phyloP scores from a whole-genome alignment of 2,329 filamentous ascomycete species.

The Microthyrium microscopicum region DNA sequence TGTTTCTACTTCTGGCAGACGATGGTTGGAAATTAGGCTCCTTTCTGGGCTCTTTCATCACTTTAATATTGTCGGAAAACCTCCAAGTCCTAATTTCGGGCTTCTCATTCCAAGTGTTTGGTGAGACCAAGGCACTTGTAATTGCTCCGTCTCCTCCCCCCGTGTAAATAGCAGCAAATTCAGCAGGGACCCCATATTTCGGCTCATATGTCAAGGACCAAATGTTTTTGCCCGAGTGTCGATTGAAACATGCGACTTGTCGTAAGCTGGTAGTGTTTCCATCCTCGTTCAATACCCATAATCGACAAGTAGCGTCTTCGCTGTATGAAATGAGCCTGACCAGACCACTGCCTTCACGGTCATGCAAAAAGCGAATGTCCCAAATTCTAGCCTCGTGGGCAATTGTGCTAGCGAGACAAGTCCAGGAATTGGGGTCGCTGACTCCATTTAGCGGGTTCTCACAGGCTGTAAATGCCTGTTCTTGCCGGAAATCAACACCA shows the following conservation, averaged over 20 bases:
- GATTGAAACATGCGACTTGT: conserved; percentile 22
- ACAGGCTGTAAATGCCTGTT: neutral
- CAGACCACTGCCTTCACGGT: conserved; percentile 3
- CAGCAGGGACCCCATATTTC: conserved; percentile 17
- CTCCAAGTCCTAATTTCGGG: neutral
- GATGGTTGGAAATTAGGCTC: neutral
- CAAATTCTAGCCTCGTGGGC: conserved; percentile 83
- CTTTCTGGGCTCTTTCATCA: neutral
- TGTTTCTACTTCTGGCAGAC: conserved; percentile 1
- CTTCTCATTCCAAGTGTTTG: neutral
- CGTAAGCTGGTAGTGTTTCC: conserved; percentile 3
- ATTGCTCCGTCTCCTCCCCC: conserved; percentile 73
- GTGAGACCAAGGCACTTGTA: neutral
- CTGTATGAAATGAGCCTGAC: conserved; percentile 56
- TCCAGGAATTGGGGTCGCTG: conserved; percentile 23
- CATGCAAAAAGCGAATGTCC: conserved; percentile 52
- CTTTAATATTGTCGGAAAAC: neutral
- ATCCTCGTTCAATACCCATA: conserved; percentile 39
- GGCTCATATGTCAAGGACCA: conserved; percentile 51
- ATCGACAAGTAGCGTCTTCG: conserved; percentile 63
- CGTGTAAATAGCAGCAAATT: conserved; percentile 33
- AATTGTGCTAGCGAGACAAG: conserved; percentile 56
- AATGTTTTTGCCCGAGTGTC: conserved; percentile 77
- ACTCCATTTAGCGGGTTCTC: neutral
- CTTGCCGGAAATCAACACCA: neutral